Percentiles rank a stretch among this genome's conserved stretches.
Conservation (phyloP, 176 grass and related monocot genomes). For the Guadua angustifolia region DNA sequence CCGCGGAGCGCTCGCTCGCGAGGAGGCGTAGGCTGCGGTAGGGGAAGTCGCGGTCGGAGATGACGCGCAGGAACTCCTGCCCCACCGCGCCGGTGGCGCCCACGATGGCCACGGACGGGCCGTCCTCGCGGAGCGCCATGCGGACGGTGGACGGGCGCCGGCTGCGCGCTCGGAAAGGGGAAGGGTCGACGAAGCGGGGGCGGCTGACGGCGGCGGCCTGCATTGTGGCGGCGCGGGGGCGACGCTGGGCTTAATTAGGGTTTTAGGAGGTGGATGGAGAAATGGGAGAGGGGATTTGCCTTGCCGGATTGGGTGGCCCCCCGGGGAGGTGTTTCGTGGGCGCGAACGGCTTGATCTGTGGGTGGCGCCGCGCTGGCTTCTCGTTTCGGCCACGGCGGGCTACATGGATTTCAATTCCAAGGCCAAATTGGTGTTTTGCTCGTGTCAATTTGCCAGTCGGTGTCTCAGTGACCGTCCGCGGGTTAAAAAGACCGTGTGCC, state of each 20-base stretch:
- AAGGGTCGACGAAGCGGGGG: constrained; percentile 41
- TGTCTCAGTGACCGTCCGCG: no score
- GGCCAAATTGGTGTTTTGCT: constrained; percentile 13
- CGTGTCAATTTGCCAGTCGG: background rate
- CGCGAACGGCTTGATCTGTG: background rate
- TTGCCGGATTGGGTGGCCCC: background rate
- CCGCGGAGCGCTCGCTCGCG: constrained; percentile 81
- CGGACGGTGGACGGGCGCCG: constrained; percentile 47
- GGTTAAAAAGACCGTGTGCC: no score
- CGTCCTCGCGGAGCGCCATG: constrained; percentile 84
- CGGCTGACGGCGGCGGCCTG: constrained; percentile 61
- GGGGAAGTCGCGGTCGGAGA: constrained; percentile 81
- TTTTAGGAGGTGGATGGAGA: constrained; percentile 38
- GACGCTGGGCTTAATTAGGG: constrained; percentile 30
- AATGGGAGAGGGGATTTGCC: background rate
- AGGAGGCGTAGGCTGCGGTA: constrained; percentile 76
- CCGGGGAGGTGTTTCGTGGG: constrained; percentile 40
- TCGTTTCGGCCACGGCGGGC: background rate
- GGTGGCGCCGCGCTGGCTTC: background rate
- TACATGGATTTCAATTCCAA: background rate
- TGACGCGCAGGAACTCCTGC: constrained; percentile 89
- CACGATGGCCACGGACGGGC: constrained; percentile 80
- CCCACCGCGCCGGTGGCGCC: constrained; percentile 92
- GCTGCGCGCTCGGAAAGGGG: constrained; percentile 10
- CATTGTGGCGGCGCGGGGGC: constrained; percentile 54